phyloP scores from a whole-genome alignment of 495 filamentous ascomycete genomes.

The Thermochaetoides thermophila region DNA sequence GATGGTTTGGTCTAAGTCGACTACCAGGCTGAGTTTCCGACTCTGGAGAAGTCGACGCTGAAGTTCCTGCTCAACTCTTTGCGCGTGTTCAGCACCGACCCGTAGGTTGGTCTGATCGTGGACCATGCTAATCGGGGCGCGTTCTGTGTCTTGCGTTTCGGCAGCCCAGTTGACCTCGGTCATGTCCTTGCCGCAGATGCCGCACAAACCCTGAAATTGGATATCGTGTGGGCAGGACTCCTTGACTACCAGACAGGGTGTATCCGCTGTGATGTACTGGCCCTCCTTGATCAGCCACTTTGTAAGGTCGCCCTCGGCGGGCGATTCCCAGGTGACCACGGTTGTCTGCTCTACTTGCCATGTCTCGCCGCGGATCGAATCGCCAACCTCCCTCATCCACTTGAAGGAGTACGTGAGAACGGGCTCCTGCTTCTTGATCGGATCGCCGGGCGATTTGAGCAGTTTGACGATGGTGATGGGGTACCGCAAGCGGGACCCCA shows the following conservation, averaged over 20 bases:
- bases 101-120: conserved; percentile 77
- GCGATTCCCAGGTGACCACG: conserved; percentile 64
- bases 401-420: conserved; percentile 75
- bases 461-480: conserved; percentile 88
- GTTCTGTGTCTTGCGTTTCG: conserved; percentile 45
- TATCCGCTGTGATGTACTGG: conserved; percentile 44
- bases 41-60: conserved; percentile 66
- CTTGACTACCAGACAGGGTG: conserved; percentile 60
- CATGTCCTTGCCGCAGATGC: conserved; percentile 94
- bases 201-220: conserved; percentile 82
- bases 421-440: conserved; percentile 56
- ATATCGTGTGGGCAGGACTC: conserved; percentile 85
- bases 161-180: conserved; percentile 44
- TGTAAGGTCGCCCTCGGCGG: conserved; percentile 61
- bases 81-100: conserved; percentile 60
- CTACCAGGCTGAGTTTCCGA: conserved; percentile 79
- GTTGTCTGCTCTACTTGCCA: conserved; percentile 42
- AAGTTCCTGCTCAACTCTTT: conserved; percentile 66
- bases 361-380: conserved; percentile 51
- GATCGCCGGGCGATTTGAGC: conserved; percentile 58
- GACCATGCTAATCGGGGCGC: conserved; percentile 82
- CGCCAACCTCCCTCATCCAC: conserved; percentile 57
- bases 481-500: conserved; percentile 60
- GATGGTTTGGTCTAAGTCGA: conserved; percentile 96
- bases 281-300: conserved; percentile 64